Conservation (phyloP, 2,329 filamentous ascomycete species). For the Penicillium vulpinum region DNA sequence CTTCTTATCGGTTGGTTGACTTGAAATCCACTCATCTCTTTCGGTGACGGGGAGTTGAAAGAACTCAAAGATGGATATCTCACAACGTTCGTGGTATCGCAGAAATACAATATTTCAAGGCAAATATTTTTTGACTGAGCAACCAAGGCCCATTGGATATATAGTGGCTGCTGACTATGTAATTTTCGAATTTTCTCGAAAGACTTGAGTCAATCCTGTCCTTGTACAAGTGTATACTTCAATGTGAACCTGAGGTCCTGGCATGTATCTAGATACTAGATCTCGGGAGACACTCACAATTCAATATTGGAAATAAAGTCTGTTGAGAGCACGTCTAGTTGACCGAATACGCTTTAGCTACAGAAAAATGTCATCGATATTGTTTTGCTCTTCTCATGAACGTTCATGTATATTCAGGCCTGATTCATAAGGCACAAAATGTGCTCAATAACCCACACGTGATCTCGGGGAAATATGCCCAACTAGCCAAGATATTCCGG, state of each 20-base stretch:
- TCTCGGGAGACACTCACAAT: neutral
- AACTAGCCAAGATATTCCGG: constrained; percentile 28
- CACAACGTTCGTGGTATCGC: neutral
- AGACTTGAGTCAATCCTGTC: neutral
- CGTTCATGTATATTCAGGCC: neutral
- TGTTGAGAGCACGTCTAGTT: no score
- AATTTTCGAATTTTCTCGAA: neutral
- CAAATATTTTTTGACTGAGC: neutral
- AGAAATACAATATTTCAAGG: neutral
- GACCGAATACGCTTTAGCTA: neutral
- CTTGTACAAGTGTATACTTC: neutral
- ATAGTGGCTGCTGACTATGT: neutral
- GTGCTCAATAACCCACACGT: neutral
- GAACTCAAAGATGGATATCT: neutral
- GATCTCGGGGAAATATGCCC: constrained; percentile 7
- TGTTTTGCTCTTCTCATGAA: neutral
- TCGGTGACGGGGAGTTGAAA: neutral
- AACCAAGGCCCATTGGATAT: neutral
- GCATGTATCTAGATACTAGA: neutral
- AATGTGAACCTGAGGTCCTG: neutral
- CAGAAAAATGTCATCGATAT: neutral
- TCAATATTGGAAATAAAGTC: neutral
- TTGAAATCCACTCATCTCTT: constrained; percentile 1
- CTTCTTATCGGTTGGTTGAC: constrained; percentile 6
- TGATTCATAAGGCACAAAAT: constrained; percentile 1